Percentiles rank a stretch among this genome's conserved stretches.
Evolutionary conservation across 139 green algal species (phyloP).

Genomic region (Auxenochlorella protothecoides): DNA sequence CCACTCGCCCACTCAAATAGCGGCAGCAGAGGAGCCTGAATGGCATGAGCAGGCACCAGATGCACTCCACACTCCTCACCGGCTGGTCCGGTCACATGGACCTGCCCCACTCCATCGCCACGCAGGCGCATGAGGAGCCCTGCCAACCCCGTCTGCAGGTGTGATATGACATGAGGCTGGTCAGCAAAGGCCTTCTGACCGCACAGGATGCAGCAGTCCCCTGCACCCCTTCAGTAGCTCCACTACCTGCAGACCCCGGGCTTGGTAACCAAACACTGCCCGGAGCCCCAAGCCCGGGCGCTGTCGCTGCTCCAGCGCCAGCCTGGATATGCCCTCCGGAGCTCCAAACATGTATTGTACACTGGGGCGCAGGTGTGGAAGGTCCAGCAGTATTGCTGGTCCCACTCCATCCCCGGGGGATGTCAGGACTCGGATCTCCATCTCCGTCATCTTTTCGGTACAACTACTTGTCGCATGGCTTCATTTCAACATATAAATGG

Average conservation of each 20-base stretch:
- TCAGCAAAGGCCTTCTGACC: neutral
- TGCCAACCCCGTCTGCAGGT: slow-evolving; percentile 34
- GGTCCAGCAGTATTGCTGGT: slow-evolving; percentile 33
- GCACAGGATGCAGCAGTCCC: neutral
- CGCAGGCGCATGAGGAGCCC: slow-evolving; percentile 59
- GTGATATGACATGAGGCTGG: neutral
- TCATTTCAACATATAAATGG: no score
- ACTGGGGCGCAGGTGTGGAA: slow-evolving; percentile 1
- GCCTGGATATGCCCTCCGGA: slow-evolving; percentile 50
- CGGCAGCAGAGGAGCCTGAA: neutral
- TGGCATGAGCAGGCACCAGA: neutral
- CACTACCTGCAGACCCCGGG: neutral
- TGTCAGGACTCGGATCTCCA: slow-evolving; percentile 19
- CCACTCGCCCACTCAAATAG: neutral
- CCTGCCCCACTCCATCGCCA: slow-evolving; percentile 42
- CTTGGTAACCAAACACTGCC: slow-evolving; percentile 12
- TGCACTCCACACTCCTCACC: slow-evolving; percentile 10
- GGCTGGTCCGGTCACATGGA: slow-evolving; percentile 46
- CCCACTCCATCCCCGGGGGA: slow-evolving; percentile 43
- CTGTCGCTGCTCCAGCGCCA: slow-evolving; percentile 56
- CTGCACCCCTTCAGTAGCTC: neutral
- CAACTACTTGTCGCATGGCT: neutral
- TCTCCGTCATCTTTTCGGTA: neutral
- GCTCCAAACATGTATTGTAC: slow-evolving; percentile 63
- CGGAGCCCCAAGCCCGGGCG: slow-evolving; percentile 35